Evolutionary conservation across 306 rosid genomes (phyloP).

Genomic region (Chamaecrista fasciculata): DNA sequence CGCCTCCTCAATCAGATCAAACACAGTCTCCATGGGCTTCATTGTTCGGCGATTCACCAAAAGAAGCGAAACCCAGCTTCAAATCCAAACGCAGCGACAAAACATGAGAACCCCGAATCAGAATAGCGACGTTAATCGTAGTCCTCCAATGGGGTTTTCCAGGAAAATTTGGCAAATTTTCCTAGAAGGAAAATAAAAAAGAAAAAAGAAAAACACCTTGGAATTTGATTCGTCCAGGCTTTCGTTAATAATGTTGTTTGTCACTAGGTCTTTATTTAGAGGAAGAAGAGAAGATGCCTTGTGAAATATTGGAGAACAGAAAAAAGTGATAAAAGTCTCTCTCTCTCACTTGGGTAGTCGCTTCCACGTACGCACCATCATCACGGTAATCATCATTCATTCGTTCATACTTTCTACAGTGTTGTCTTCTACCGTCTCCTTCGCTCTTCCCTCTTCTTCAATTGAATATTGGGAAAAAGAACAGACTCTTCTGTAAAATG

Average conservation of each 20-base stretch:
- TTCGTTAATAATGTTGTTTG: slow-evolving; percentile 2
- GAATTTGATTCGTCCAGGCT: neutral
- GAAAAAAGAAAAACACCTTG: neutral
- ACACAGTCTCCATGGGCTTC: slow-evolving; percentile 47
- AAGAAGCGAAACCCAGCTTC: neutral
- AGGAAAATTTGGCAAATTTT: neutral
- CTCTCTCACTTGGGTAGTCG: too few relatives aligned
- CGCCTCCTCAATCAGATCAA: slow-evolving; percentile 89
- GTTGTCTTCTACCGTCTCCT: too few relatives aligned
- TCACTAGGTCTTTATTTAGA: neutral
- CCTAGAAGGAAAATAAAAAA: neutral
- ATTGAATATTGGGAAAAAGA: neutral
- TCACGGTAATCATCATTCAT: too few relatives aligned
- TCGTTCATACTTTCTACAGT: too few relatives aligned
- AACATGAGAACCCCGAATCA: neutral
- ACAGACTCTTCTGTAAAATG: too few relatives aligned
- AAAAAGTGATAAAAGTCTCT: neutral
- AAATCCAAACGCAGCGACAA: neutral
- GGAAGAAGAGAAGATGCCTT: neutral
- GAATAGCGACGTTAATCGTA: neutral
- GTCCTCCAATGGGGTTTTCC: neutral
- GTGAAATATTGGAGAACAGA: neutral
- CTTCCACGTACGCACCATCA: slow-evolving; percentile 1
- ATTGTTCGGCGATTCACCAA: neutral
- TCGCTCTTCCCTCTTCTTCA: too few relatives aligned